Conservation (phyloP, 192 early-diverging fungal species). For the Allomyces macrogynus region DNA sequence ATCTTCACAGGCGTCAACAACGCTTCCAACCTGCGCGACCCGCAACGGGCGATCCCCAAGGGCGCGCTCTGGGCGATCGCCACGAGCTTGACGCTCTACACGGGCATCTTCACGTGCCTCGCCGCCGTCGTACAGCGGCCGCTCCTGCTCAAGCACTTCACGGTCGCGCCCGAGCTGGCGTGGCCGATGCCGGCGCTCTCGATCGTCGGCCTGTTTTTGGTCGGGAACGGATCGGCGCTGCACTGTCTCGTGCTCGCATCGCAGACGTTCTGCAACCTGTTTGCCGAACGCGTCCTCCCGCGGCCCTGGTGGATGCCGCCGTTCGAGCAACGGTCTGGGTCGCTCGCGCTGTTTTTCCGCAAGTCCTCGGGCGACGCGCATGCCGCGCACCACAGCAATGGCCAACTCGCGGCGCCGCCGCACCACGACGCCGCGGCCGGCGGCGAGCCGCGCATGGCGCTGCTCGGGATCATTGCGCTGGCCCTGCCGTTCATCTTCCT, state of each 20-base stretch:
- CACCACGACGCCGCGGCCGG: background rate
- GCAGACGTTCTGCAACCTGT: background rate
- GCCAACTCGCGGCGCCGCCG: background rate
- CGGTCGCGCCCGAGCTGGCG: background rate
- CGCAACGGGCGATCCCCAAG: background rate
- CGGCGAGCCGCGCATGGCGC: background rate
- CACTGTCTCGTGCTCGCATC: slow-evolving; percentile 2
- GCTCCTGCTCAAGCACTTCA: background rate
- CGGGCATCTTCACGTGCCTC: background rate
- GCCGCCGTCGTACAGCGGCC: background rate
- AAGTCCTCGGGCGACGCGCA: no score
- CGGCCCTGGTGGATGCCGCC: background rate
- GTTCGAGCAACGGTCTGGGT: background rate
- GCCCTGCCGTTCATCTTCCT: slow-evolving; percentile 1
- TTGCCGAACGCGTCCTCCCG: background rate
- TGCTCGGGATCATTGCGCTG: background rate
- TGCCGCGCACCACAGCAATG: no score
- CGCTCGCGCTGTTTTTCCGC: no score
- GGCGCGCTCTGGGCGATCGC: slow-evolving; percentile 3
- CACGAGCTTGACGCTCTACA: background rate
- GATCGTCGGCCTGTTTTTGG: background rate
- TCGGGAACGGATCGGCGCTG: slow-evolving; percentile 2
- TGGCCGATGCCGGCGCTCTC: background rate
- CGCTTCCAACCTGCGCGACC: background rate
- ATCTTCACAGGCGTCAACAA: slow-evolving; percentile 4